Evolutionary conservation across 2,329 filamentous ascomycete genomes (phyloP).

Genomic region (Fusarium tupiense): DNA sequence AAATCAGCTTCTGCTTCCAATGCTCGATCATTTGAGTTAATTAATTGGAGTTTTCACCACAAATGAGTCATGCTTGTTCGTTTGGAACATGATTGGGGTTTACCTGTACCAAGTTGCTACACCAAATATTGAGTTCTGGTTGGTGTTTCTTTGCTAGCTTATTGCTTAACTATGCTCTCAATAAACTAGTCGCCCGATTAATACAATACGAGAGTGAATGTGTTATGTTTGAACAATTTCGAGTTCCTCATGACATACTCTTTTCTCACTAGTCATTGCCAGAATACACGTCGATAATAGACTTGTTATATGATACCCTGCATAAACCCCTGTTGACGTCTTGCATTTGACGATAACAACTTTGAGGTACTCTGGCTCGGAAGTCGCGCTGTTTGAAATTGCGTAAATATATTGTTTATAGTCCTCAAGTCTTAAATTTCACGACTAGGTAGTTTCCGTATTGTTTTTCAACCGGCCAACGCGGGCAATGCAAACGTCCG

Average conservation of each 20-base stretch:
- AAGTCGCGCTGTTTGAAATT: neutral
- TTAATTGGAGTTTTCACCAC: neutral
- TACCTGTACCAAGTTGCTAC: neutral
- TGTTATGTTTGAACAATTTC: rapidly evolving
- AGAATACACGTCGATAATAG: neutral
- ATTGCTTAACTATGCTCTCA: neutral
- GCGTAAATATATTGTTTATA: neutral
- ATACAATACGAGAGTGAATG: neutral
- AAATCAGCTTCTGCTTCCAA: neutral
- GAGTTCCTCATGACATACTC: neutral
- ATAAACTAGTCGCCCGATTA: neutral
- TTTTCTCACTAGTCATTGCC: neutral
- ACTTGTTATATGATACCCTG: neutral
- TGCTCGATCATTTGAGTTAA: neutral
- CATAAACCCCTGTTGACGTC: neutral
- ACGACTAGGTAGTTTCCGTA: neutral
- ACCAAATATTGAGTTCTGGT: conserved; percentile 3
- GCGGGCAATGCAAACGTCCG: neutral
- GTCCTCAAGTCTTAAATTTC: neutral
- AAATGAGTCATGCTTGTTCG: neutral
- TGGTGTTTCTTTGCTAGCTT: neutral
- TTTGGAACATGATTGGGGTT: neutral
- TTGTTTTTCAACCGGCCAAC: neutral
- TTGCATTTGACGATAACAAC: neutral
- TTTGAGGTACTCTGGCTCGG: rapidly evolving